These are phyloP conservation scores for Paracorniculantispora psalliotae DNA, from an alignment of 2,329 filamentous ascomycete species.

Conservation along the genomic window DNA sequence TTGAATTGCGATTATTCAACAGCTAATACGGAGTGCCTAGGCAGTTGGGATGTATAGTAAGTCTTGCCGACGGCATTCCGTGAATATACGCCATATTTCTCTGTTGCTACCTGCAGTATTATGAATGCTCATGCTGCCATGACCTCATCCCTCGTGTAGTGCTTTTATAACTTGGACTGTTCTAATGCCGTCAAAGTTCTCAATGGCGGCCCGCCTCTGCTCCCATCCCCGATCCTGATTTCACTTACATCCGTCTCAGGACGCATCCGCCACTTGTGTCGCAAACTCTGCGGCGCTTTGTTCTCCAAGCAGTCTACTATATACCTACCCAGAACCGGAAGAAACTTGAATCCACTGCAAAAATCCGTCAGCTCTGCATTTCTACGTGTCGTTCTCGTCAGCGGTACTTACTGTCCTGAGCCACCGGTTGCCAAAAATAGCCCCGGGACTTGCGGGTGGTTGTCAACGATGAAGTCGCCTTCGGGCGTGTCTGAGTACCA, in stretches of 20 bases:
- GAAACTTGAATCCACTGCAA: slow-evolving; percentile 24
- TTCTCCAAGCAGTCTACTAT: slow-evolving; percentile 30
- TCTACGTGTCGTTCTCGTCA: too few relatives aligned
- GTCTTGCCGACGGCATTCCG: neutral
- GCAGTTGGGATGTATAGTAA: neutral
- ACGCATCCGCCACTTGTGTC: slow-evolving; percentile 27
- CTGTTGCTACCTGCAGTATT: neutral
- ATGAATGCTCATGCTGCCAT: neutral
- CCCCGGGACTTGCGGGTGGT: slow-evolving; percentile 45
- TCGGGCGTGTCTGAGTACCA: slow-evolving; percentile 63
- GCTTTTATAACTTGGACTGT: slow-evolving; percentile 24
- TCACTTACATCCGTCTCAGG: neutral
- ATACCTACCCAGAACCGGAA: slow-evolving; percentile 23
- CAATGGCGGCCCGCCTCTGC: slow-evolving; percentile 25
- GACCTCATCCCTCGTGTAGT: neutral
- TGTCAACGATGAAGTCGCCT: slow-evolving; percentile 57
- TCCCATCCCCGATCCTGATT: slow-evolving; percentile 25
- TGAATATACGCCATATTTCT: neutral
- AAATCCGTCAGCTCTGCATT: neutral
- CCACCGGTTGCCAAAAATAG: slow-evolving; percentile 46
- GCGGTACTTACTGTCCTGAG: slow-evolving; percentile 34
- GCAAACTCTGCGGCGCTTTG: slow-evolving; percentile 23
- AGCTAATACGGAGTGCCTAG: neutral
- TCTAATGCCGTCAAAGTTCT: slow-evolving; percentile 21
- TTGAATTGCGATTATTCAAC: neutral